Evolutionary conservation across 805 yeast species (phyloP).

Genomic region (Candida alai): DNA sequence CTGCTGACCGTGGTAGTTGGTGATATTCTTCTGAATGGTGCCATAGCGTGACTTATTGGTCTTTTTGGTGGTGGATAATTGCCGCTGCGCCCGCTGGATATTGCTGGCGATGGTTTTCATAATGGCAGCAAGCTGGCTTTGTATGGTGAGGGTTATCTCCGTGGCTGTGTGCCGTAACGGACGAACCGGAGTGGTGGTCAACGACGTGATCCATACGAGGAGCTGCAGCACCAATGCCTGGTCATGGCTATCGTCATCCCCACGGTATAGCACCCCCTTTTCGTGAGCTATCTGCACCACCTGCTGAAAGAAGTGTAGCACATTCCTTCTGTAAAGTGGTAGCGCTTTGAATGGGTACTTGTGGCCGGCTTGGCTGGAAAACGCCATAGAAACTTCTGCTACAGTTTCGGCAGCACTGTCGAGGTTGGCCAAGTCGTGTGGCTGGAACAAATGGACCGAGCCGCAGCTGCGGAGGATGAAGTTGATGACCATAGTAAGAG

Average conservation of each 20-base stretch:
- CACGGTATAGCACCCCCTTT: conserved; percentile 44
- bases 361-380: conserved; percentile 56
- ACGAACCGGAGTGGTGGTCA: conserved; percentile 66
- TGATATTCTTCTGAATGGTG: conserved; percentile 42
- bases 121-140: conserved; percentile 55
- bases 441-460: conserved; percentile 58
- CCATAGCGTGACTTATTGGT: conserved; percentile 41
- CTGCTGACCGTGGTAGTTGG: conserved; percentile 38
- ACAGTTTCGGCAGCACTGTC: conserved; percentile 73
- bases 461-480: conserved; percentile 70
- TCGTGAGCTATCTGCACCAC: conserved; percentile 55
- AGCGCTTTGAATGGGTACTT: conserved; percentile 61
- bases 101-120: conserved; percentile 32
- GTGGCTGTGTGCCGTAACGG: conserved; percentile 71
- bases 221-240: conserved; percentile 51
- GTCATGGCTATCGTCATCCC: conserved; percentile 20
- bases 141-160: conserved; percentile 52
- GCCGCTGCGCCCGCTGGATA: conserved; percentile 43
- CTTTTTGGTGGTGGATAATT: conserved; percentile 25
- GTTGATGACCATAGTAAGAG: conserved; percentile 64
- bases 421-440: conserved; percentile 69
- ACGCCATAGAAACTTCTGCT: conserved; percentile 63
- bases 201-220: conserved; percentile 70
- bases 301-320: conserved; percentile 51
- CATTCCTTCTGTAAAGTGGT: conserved; percentile 50